Evolutionary conservation across 352 stramenopile species (phyloP).

Genomic region (Globisporangium recalcitrans): DNA sequence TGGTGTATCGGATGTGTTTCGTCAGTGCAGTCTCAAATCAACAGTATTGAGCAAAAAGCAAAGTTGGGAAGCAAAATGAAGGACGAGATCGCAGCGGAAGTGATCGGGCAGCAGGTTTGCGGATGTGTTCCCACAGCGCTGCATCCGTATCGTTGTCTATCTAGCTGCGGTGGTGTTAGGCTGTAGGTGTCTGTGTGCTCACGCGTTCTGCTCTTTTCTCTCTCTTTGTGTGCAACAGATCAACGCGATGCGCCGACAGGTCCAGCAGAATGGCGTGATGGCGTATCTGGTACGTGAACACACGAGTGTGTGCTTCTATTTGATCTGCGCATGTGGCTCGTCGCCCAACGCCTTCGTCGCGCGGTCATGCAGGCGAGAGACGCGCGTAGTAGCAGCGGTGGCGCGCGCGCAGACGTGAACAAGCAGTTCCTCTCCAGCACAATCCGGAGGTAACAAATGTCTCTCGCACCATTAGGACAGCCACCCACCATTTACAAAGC

Average conservation of each 20-base stretch:
- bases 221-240: constrained; percentile 22
- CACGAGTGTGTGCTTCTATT: not conserved
- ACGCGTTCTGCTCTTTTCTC: not conserved
- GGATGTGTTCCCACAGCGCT: not conserved
- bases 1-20: too few relatives aligned
- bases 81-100: constrained; percentile 3
- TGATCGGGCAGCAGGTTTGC: constrained; percentile 9
- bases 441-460: constrained; percentile 41
- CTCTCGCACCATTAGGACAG: not conserved
- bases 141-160: not conserved
- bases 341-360: too few relatives aligned
- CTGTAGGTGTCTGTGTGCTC: not conserved
- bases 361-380: constrained; percentile 20
- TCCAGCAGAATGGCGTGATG: constrained; percentile 39
- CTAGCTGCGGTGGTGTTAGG: not conserved
- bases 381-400: not conserved
- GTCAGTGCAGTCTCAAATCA: too few relatives aligned
- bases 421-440: constrained; percentile 61
- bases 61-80: not conserved
- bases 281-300: constrained; percentile 40
- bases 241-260: constrained; percentile 23
- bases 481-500: not conserved
- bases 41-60: too few relatives aligned
- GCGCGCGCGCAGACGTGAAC: constrained; percentile 46
- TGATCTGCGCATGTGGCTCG: not conserved